These are phyloP conservation scores for Hypoxylon sp. DNA, from an alignment of 2,329 filamentous ascomycete species.

Conservation along the genomic window DNA sequence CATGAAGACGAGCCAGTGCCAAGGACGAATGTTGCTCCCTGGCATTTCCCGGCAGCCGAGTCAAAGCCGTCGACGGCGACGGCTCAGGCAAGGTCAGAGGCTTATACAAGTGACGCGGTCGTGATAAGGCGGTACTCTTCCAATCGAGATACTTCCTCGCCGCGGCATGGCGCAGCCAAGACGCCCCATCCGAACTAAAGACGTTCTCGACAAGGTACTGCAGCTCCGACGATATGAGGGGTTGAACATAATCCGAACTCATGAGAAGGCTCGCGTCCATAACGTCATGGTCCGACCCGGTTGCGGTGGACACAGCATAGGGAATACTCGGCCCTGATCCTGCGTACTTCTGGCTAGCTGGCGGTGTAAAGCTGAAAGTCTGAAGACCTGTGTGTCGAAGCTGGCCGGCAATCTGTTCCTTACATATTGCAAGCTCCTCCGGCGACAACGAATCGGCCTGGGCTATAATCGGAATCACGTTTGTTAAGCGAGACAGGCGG, in stretches of 20 bases:
- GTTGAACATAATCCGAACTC: conserved; percentile 88
- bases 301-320: conserved; percentile 80
- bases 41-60: conserved; percentile 19
- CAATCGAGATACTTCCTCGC: conserved; percentile 83
- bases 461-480: conserved; percentile 83
- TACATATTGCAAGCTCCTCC: conserved; percentile 65
- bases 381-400: conserved; percentile 65
- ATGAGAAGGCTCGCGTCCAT: conserved; percentile 96
- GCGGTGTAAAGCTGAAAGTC: conserved; percentile 70
- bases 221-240: conserved; percentile 80
- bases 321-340: conserved; percentile 52
- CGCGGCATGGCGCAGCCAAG: conserved; percentile 82
- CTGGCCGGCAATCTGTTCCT: conserved; percentile 64
- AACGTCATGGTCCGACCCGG: conserved; percentile 74
- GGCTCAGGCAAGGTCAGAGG: conserved; percentile 42
- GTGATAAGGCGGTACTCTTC: conserved; percentile 53
- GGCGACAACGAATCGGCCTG: conserved; percentile 74
- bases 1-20: conserved; percentile 66
- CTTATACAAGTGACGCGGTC: conserved; percentile 48
- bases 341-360: conserved; percentile 40
- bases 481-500: conserved; percentile 75
- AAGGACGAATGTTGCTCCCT: conserved; percentile 55
- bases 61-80: conserved; percentile 13
- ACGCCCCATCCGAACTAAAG: conserved; percentile 79
- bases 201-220: conserved; percentile 72